These are phyloP conservation scores for Scolecobasidium constrictum DNA, from an alignment of 2,329 filamentous ascomycete species.

Conservation along the genomic window DNA sequence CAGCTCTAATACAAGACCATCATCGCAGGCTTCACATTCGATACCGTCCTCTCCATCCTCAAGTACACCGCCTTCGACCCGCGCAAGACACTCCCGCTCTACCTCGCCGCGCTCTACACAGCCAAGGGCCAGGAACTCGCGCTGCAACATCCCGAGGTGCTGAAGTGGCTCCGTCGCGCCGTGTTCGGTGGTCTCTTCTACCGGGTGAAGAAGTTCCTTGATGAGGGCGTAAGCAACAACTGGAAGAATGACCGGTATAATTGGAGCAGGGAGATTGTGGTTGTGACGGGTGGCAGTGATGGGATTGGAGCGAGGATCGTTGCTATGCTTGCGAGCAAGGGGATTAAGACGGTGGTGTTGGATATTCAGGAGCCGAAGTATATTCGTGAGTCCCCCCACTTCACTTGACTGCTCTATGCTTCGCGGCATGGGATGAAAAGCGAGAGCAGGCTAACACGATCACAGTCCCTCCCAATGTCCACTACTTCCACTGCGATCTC, in stretches of 20 bases:
- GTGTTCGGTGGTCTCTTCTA: constrained; percentile 42
- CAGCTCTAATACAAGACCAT: no score
- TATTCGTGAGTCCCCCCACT: constrained; percentile 20
- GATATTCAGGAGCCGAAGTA: constrained; percentile 56
- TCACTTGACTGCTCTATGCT: not conserved
- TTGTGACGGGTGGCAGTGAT: constrained; percentile 64
- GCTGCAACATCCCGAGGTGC: constrained; percentile 31
- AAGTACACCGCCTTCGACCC: constrained; percentile 55
- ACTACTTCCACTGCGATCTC: constrained; percentile 61
- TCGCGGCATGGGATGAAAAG: constrained; percentile 4
- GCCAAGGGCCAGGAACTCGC: constrained; percentile 46
- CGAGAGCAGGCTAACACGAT: constrained; percentile 6
- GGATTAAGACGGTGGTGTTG: constrained; percentile 58
- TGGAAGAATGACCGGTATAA: constrained; percentile 46
- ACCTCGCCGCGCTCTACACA: constrained; percentile 55
- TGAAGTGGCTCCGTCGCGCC: constrained; percentile 42
- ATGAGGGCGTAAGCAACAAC: constrained; percentile 38
- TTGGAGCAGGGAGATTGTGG: constrained; percentile 59
- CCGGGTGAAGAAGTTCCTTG: constrained; percentile 40
- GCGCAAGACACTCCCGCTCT: constrained; percentile 49
- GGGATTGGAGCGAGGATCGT: constrained; percentile 63
- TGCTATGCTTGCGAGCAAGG: constrained; percentile 50
- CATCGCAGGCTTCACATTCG: constrained; percentile 40
- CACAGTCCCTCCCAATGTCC: constrained; percentile 41
- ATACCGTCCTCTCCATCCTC: constrained; percentile 48